Evolutionary conservation across 139 green algal genomes (phyloP), one percentile per base, ranked within the genome.

Genomic region (Closterium sp.): DNA sequence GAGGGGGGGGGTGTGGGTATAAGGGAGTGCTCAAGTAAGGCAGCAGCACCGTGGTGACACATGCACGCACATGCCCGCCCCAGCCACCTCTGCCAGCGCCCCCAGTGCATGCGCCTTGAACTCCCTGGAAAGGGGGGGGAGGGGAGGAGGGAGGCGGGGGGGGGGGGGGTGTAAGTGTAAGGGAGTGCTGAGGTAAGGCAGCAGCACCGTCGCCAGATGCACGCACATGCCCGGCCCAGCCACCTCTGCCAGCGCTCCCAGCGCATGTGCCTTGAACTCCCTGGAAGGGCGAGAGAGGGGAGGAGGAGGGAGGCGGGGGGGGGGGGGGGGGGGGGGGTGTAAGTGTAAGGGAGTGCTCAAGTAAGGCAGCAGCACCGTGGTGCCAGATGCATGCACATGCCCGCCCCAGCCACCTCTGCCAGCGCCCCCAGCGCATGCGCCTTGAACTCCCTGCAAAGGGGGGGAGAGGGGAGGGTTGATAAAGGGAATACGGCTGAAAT

Each of bases 31-130:
- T n/a, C n/a, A n/a, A n/a, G n/a, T n/a, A n/a, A n/a, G 95, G 93
- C 16, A 96, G 95, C 88, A 98, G 64, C 30, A 97, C 87, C 28
- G 89, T 93, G 21, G 86, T 81, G n/a, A n/a, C 36, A 98, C 92
- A 93, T 98, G 96, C 12, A 85, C 76, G 81, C 96, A 93, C 66
- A 98, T 94, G 64, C 95, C 91, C 1, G 91, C 33, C 34, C 95
- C 96, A 91, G 97, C 97, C 23, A 97, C 97, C 64, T 97, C 95
- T 16, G 96, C 91, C 85, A 98, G 94, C n/a, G 95, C 93, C 4
- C 91, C 97, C 19, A 98, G 83, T 1, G 97, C 97, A 0, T 66
- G 38, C 38, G 97, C 86, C 33, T 93, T 94, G 32, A 94, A 94
- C 32, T 33, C 64, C 33, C 90, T 93, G 89, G 33, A 89, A 88